Evolutionary conservation across 345 rosid species (phyloP), one percentile per base, ranked within the genome.

Genomic region (Ailanthus altissimus): DNA sequence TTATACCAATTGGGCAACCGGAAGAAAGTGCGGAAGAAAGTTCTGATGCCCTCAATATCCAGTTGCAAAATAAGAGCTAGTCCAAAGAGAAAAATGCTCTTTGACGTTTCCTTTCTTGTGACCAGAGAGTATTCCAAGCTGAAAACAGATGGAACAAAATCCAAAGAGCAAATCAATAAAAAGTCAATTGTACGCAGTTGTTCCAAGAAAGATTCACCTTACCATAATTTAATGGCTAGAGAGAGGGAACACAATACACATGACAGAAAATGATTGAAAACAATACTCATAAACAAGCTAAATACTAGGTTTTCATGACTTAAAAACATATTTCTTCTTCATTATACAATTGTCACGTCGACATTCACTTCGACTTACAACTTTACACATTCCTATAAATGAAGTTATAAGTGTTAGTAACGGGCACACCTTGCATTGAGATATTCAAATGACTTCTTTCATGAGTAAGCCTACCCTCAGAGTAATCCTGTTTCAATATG

Each of bases 121-220:
- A 94, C 99, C 98, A 96, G 28, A 96, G 89, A 66, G 94, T 85
- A 83, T 92, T 90, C 98, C 98, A 96, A 75, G 98, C 99, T 92
- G 92, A 81, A 59, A 77, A 26, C 50, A 32, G 46, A 81, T 12
- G 21, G 45, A 8, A 60, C 67, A 45, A 42, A 18, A 15, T 3
- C 1, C 13, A 62, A 36, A 32, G 13, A 38, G 4, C 57, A 38
- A 8, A 36, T 63, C 28, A 56, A 2, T 13, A 64, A 51, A 81
- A 69, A 74, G n/a, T 61, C 32, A 32, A 42, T 28, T 32, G 45
- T 7, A 70, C 15, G 64, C n/a, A 73, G 49, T 4, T 43, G 38
- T 14, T 51, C 40, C 6, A 5, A 47, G 56, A 46, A 60, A 26
- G 46, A 60, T 47, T 60, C 58, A 49, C 67, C 58, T 18, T 28